Base-by-base conservation (phyloP, 164 flowering plant species). In the Houttuynia cordata region DNA sequence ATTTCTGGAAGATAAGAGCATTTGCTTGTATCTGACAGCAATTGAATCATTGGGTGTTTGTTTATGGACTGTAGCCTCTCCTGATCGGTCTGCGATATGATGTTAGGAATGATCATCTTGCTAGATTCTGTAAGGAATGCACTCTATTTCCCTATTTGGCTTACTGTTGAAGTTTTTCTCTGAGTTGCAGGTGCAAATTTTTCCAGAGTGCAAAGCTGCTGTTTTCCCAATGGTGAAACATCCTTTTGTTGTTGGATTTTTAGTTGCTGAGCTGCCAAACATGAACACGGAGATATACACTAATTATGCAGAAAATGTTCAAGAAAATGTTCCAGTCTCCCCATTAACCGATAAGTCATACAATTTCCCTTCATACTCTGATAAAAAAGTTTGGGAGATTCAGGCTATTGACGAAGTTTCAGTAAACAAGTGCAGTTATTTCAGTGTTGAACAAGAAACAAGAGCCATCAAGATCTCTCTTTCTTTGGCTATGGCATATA, bases 181-280 rank as follows among this genome's bases (percentile, higher is more conserved):
- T 68, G 40, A 51, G 51, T 68, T 72, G 66, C 73, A 92, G 98
- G 87, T 77, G 22, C 79, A 86, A 70, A 72, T 78, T 57, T 60
- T 87, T 54, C 77, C 88, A 1, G 87, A 90, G 70, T 77, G 70
- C 49, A 70, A 75, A 60, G 86, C 98, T 67, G 70, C 80, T 23
- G 97, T 93, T 59, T 84, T 93, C 47, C 98, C 97, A 0, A 78
- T 93, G 92, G 87, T 87, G 52, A 93, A 86, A 66, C 87, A 86
- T 72, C 97, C 98, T 10, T 93, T 93, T 76, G 77, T 93, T 40
- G 88, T 93, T 54, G 97, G 97, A 19, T 87, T 93, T 78, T 78
- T 93, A 78, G 98, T 93, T 73, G 97, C 92, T 7, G 96, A 93
- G 78, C 73, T 93, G 52, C 88, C 89, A 45, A 60, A 20, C 61